Evolutionary conservation across 805 yeast species (phyloP), one percentile per base, ranked within the genome.

Genomic region (Debaryomyces castellii): DNA sequence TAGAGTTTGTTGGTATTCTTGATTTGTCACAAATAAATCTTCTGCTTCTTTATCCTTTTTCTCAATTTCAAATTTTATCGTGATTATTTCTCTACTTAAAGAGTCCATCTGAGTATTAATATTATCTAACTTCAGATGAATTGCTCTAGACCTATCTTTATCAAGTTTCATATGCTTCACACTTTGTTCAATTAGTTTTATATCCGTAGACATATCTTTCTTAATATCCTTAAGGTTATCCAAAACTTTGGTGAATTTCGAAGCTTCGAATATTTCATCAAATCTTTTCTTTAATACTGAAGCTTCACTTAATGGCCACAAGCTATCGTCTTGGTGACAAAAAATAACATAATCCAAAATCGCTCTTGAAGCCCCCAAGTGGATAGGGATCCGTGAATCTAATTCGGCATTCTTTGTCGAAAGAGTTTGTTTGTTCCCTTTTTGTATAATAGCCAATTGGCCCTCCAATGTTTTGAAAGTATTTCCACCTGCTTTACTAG

Each of bases 291-390:
- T 95, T 60, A 94, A 75, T 10, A 78, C 78, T 2, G 96, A 76
- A 1, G 99, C 95, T 64, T 94, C 99, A 54, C 91, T 81, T 40
- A 94, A 72, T 1, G 99, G 99, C 99, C 99, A 94, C 23, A 89
- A 66, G 55, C 92, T 84, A 49, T 94, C 99, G 58, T 94, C 99
- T 63, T 94, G 99, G 59, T 94, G 99, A 59, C 99, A 92, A 66
- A 94, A 94, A 1, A 92, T 84, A 35, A 94, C 99, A 61, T 89
- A 89, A 53, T 92, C 96, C 42, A 94, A 67, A 44, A 94, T 81
- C 0, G 98, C 87, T 47, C 81, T 80, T 0, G 96, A 87, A 1
- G 91, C 96, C 5, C 99, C 99, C 45, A 94, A 71, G 51, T 82
- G 83, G 20, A 77, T 73, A 1, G 98, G 97, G 32, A 94, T 83